Conservation (phyloP, 106 monocot species). For the Narthecium ossifragum region DNA sequence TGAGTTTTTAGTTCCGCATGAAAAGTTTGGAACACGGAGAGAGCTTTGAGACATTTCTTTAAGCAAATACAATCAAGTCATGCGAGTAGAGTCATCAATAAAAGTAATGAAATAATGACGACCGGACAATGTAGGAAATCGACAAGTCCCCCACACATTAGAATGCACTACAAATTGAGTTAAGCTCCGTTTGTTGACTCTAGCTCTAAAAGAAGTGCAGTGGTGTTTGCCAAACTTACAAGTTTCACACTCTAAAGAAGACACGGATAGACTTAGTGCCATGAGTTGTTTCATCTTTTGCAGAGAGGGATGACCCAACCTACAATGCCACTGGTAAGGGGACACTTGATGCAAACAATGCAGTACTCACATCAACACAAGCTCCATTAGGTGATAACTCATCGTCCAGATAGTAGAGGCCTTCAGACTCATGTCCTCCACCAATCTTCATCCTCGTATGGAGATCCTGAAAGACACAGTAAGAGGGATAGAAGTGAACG, state of each 20-base stretch:
- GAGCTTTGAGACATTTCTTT: no score
- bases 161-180: no score
- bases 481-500: neutral
- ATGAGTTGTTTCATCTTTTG: no score
- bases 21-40: slow-evolving; percentile 4
- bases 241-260: neutral
- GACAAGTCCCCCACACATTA: no score
- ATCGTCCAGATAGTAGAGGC: neutral
- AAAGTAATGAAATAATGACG: no score
- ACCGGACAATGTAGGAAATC: no score
- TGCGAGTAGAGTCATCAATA: no score
- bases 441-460: neutral
- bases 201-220: no score
- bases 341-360: neutral
- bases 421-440: neutral
- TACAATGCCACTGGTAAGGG: neutral
- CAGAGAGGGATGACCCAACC: neutral
- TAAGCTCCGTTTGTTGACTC: no score
- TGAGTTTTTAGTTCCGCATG: slow-evolving; percentile 5
- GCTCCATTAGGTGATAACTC: neutral
- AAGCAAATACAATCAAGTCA: no score
- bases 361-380: neutral
- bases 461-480: neutral
- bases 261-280: neutral
- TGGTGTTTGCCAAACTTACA: neutral